A percentile compares a stretch with the other conserved stretches of the same genome.
Evolutionary conservation across 2,329 filamentous ascomycete genomes (phyloP).

Genomic region (Aspergillus neoniger): DNA sequence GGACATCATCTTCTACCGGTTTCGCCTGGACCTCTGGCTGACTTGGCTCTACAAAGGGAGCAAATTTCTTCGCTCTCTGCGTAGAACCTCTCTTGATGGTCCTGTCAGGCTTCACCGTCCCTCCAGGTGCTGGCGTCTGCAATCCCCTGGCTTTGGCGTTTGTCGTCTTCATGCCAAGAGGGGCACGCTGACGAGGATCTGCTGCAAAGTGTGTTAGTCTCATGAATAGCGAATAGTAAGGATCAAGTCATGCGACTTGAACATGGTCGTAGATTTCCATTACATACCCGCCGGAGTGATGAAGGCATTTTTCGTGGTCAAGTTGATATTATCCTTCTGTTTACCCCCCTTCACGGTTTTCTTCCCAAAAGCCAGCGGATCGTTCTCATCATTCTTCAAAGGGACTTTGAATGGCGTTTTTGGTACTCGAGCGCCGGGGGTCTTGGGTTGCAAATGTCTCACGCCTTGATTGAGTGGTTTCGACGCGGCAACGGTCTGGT

Average conservation of each 20-base stretch:
- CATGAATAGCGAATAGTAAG: not conserved
- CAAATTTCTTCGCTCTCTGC: slow-evolving; percentile 61
- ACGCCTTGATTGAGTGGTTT: slow-evolving; percentile 71
- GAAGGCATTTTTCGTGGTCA: slow-evolving; percentile 63
- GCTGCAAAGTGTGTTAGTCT: slow-evolving; percentile 14
- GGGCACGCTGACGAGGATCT: slow-evolving; percentile 72
- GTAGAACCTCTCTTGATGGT: slow-evolving; percentile 62
- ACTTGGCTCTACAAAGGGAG: slow-evolving; percentile 51
- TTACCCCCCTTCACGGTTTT: slow-evolving; percentile 58
- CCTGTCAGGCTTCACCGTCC: slow-evolving; percentile 63
- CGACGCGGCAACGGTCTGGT: slow-evolving; percentile 68
- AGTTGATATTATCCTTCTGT: slow-evolving; percentile 59
- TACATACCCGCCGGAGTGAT: slow-evolving; percentile 76
- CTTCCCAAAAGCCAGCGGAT: slow-evolving; percentile 61
- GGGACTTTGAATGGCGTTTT: slow-evolving; percentile 81
- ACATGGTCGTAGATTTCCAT: not conserved
- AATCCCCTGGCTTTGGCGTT: slow-evolving; percentile 79
- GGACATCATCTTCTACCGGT: slow-evolving; percentile 56
- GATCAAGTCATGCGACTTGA: not conserved
- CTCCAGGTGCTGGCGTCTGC: slow-evolving; percentile 65
- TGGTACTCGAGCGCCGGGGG: slow-evolving; percentile 71
- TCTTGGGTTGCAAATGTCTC: slow-evolving; percentile 69
- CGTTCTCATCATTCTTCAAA: slow-evolving; percentile 86
- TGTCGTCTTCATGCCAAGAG: slow-evolving; percentile 91
- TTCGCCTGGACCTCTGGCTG: slow-evolving; percentile 50